Evolutionary conservation across 2,329 filamentous ascomycete genomes (phyloP).

Genomic region (Aspergillus neotritici): DNA sequence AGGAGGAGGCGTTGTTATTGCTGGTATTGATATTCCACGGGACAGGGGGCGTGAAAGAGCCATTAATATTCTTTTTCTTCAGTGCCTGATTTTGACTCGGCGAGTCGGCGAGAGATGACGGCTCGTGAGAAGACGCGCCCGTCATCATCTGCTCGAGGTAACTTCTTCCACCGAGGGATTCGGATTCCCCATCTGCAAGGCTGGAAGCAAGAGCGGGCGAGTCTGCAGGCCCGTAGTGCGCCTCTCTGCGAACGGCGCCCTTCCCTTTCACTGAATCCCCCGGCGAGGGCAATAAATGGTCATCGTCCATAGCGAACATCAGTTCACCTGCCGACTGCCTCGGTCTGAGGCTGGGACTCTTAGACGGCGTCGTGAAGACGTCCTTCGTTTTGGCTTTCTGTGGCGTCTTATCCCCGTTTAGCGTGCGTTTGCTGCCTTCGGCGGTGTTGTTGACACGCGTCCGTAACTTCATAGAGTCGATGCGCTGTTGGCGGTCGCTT

Average conservation of each 20-base stretch:
- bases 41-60: conserved; percentile 20
- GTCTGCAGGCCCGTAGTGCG: conserved; percentile 16
- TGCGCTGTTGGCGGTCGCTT: conserved; percentile 53
- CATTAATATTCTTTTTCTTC: conserved; percentile 22
- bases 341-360: conserved; percentile 62
- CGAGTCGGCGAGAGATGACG: conserved; percentile 16
- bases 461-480: conserved; percentile 71
- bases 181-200: conserved; percentile 17
- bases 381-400: conserved; percentile 39
- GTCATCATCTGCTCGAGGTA: conserved; percentile 28
- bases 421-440: conserved; percentile 56
- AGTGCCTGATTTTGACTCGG: conserved; percentile 18
- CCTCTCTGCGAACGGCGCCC: conserved; percentile 19
- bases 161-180: conserved; percentile 21
- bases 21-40: too few relatives aligned
- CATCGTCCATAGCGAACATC: conserved; percentile 93
- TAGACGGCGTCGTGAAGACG: conserved; percentile 43
- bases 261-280: conserved; percentile 27
- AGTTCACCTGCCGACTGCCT: conserved; percentile 68
- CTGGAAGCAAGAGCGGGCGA: conserved; percentile 24
- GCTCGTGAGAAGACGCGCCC: conserved; percentile 17
- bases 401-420: conserved; percentile 59
- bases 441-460: conserved; percentile 57
- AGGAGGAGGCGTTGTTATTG: conserved; percentile 48
- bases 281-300: conserved; percentile 37